These are phyloP conservation scores for Fagopyrum tataricum DNA, from an alignment of 148 eudicot genomes.

Conservation along the genomic window DNA sequence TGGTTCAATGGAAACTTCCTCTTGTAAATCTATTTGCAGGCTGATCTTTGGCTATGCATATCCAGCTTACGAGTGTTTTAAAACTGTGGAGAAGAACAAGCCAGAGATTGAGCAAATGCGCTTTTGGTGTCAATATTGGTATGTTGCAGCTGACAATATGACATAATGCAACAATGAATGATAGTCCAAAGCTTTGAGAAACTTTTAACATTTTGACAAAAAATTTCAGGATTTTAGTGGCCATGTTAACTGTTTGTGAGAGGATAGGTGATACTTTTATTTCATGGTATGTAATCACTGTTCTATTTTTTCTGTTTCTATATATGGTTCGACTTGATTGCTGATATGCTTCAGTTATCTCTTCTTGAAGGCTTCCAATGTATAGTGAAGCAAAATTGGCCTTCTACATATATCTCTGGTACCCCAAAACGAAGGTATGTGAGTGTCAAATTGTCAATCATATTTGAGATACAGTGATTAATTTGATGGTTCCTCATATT, in stretches of 20 bases:
- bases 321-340: neutral
- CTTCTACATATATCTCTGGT: constrained; percentile 79
- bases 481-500: neutral
- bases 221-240: constrained; percentile 77
- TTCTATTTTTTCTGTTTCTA: neutral
- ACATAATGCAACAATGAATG: neutral
- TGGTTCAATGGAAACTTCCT: neutral
- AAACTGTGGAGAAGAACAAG: constrained; percentile 75
- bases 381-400: constrained; percentile 94
- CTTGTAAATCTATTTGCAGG: constrained; percentile 32
- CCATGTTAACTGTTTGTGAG: constrained; percentile 68
- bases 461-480: constrained; percentile 1
- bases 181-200: neutral
- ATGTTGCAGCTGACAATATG: constrained; percentile 8
- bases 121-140: constrained; percentile 99
- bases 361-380: constrained; percentile 78
- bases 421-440: constrained; percentile 70
- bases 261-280: constrained; percentile 80
- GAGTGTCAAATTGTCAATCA: neutral
- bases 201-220: neutral
- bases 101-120: constrained; percentile 82
- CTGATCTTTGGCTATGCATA: constrained; percentile 84
- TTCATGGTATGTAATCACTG: constrained; percentile 51
- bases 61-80: constrained; percentile 91
- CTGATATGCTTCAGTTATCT: neutral